Percentiles rank a stretch among this genome's conserved stretches.
Evolutionary conservation across 2,329 filamentous ascomycete species (phyloP).

Genomic region (Curvularia sp.): DNA sequence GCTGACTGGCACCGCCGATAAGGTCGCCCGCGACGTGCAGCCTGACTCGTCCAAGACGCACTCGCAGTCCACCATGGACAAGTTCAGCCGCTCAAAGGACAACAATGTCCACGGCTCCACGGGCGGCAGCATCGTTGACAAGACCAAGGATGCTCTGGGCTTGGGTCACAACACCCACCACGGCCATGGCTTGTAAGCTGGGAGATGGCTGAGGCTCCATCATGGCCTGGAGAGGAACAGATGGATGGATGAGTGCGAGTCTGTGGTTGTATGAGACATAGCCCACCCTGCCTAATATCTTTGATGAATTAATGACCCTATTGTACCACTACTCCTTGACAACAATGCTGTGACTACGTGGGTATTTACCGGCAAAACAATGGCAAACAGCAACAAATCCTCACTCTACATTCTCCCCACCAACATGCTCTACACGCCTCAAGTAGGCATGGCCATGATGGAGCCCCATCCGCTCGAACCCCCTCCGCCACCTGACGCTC

Average conservation of each 20-base stretch:
- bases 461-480: slow-evolving; percentile 19
- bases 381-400: not conserved
- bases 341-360: not conserved
- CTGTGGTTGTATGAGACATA: too few species aligned
- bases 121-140: slow-evolving; percentile 52
- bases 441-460: slow-evolving; percentile 43
- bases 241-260: too few species aligned
- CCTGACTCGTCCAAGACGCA: slow-evolving; percentile 62
- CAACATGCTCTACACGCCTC: not conserved
- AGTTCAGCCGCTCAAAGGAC: slow-evolving; percentile 50
- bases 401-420: not conserved
- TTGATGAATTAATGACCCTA: not conserved
- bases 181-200: slow-evolving; percentile 13
- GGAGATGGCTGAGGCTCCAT: too few species aligned
- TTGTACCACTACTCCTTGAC: not conserved
- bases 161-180: slow-evolving; percentile 52
- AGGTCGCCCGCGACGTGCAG: slow-evolving; percentile 51
- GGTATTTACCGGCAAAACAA: not conserved
- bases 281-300: not conserved
- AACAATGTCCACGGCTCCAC: slow-evolving; percentile 47
- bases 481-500: not conserved
- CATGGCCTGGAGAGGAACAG: too few species aligned
- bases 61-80: slow-evolving; percentile 57
- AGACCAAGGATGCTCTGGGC: slow-evolving; percentile 58
- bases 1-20: slow-evolving; percentile 63